These are phyloP conservation scores for Paxillus ammoniavirescens DNA, from an alignment of 768 basidiomycete species.

Conservation along the genomic window DNA sequence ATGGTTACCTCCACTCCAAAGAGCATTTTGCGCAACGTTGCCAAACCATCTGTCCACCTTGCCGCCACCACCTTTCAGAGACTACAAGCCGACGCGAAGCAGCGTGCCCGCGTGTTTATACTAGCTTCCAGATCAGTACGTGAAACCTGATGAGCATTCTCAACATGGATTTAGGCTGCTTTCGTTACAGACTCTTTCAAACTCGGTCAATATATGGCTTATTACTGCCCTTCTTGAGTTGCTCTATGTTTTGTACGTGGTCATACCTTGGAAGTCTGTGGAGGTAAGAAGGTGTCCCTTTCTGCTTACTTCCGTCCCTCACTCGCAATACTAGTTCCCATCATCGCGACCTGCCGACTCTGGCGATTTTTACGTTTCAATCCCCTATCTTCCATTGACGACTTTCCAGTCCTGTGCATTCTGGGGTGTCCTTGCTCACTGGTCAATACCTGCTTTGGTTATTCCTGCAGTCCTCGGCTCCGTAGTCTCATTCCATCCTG, in stretches of 20 bases:
- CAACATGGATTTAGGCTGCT: neutral
- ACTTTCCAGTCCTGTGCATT: slow-evolving; percentile 47
- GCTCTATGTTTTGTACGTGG: slow-evolving; percentile 46
- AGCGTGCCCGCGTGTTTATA: slow-evolving; percentile 19
- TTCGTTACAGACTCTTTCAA: slow-evolving; percentile 55
- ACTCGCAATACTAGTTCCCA: slow-evolving; percentile 13
- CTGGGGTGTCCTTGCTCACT: slow-evolving; percentile 57
- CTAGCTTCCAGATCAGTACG: slow-evolving; percentile 29
- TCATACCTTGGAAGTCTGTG: slow-evolving; percentile 53
- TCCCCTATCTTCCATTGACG: slow-evolving; percentile 49
- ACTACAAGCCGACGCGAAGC: slow-evolving; percentile 17
- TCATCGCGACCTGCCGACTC: slow-evolving; percentile 9
- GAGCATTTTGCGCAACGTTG: slow-evolving; percentile 24
- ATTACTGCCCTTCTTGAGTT: slow-evolving; percentile 55
- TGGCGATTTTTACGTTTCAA: slow-evolving; percentile 14
- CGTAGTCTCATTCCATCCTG: slow-evolving; percentile 61
- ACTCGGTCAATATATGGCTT: slow-evolving; percentile 59
- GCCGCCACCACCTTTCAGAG: slow-evolving; percentile 21
- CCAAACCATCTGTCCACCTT: slow-evolving; percentile 18
- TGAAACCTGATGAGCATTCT: neutral
- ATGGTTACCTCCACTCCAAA: slow-evolving; percentile 26
- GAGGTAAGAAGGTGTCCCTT: slow-evolving; percentile 31
- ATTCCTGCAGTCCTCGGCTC: slow-evolving; percentile 56
- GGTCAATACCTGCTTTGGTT: slow-evolving; percentile 60
- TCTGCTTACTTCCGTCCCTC: neutral